These are phyloP conservation scores for Aegilops umbellulata DNA, from an alignment of 176 grass and related monocot genomes.

Conservation along the genomic window DNA sequence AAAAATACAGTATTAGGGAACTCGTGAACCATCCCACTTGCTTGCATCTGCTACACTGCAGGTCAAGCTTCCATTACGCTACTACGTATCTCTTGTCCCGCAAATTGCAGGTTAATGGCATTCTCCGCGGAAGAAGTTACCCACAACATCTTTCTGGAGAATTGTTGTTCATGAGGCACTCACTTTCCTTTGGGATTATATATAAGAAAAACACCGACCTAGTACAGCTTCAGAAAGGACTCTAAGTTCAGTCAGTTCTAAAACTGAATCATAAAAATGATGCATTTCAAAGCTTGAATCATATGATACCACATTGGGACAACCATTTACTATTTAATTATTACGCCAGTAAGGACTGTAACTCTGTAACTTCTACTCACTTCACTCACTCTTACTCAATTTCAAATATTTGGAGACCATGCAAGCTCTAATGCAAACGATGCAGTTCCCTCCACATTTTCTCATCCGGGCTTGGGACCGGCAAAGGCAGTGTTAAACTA, in stretches of 20 bases:
- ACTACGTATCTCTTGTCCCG: background rate
- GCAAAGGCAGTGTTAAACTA: slow-evolving; percentile 63
- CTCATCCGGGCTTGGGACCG: slow-evolving; percentile 65
- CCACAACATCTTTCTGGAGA: slow-evolving; percentile 1
- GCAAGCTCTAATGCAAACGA: background rate
- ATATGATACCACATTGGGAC: background rate
- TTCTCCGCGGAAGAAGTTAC: background rate
- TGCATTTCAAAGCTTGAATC: background rate
- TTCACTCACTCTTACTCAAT: background rate
- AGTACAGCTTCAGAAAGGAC: background rate
- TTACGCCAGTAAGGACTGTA: background rate
- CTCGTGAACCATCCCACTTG: background rate
- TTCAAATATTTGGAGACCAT: background rate
- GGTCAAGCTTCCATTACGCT: background rate
- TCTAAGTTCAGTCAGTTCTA: too few species aligned
- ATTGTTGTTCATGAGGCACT: background rate
- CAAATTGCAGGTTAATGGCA: background rate
- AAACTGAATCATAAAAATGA: background rate
- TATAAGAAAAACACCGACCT: background rate
- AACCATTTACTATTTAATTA: background rate
- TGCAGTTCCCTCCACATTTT: slow-evolving; percentile 62
- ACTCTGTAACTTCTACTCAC: background rate
- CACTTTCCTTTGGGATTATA: background rate
- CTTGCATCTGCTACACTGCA: background rate
- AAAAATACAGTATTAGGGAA: background rate